Base-by-base conservation (phyloP, 2,329 filamentous ascomycete species). In the Hypoxylon sp. region DNA sequence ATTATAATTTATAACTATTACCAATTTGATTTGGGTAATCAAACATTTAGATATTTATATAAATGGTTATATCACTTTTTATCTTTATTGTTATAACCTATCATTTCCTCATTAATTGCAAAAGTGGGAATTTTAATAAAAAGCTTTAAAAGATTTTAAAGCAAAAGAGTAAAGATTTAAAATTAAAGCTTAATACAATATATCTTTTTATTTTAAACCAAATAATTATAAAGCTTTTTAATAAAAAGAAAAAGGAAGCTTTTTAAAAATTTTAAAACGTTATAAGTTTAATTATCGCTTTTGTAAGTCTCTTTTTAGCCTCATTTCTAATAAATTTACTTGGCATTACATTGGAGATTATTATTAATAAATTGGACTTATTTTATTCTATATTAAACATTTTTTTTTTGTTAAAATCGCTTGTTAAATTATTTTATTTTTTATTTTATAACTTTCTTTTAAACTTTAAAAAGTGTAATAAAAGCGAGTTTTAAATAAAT, bases 31-130 rank as follows among this genome's bases (percentile, higher is more conserved):
- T 74, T 7, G 46, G 58, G 3, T 20, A 59, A 33, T 42, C 26
- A 9, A 23, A 60, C 5, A 23, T 67, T 10, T 7, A 48, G 15
- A 13, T 18, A n/a, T 51, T 67, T 2, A 45, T 63, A 1, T 5
- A 48, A 2, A 65, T 69, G 37, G 67, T 70, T 8, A 46, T 67
- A 13, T 68, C 67, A 13, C 57, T 72, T 2, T 72, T 72, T 58
- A 73, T 73, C 49, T 71, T 69, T 49, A 69, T 70, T 21, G 57
- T 67, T 20, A 72, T 68, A 3, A 53, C 62, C 4, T 72, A 70
- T 31, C 67, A 67, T 3, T 72, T 72, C 6, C 35, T 38, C 13
- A 17, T 8, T 17, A 10, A 38, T 38, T 17, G 35, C 6, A 38
- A 11, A 13, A 11, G 10, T 11, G 37, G 37, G 4, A 23, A 4